Conservation (phyloP, 1,284 basidiomycete species). For the Cutaneotrichosporon cyanovorans region DNA sequence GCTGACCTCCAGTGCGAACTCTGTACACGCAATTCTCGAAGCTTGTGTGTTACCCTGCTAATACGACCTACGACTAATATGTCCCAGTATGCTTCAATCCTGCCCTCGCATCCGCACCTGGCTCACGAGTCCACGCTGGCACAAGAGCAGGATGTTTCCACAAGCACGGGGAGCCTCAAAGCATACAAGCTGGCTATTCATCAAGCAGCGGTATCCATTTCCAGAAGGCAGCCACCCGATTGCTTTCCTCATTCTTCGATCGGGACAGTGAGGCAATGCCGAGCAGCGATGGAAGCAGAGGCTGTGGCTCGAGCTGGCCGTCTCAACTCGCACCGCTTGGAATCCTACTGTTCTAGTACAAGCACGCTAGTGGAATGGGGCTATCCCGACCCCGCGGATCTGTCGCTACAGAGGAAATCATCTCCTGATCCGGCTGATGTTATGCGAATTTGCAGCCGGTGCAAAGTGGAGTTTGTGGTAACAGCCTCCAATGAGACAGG, state of each 20-base stretch:
- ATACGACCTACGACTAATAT: too few species aligned
- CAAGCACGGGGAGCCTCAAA: constrained; percentile 26
- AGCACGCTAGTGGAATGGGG: constrained; percentile 60
- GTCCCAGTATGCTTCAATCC: constrained; percentile 32
- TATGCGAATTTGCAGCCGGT: constrained; percentile 65
- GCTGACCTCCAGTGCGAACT: constrained; percentile 23
- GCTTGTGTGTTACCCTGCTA: constrained; percentile 28
- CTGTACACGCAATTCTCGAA: constrained; percentile 36
- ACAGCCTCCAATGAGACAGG: constrained; percentile 50
- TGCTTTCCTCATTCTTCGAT: constrained; percentile 62
- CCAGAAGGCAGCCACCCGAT: constrained; percentile 58
- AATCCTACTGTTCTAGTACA: constrained; percentile 55
- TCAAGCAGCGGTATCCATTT: constrained; percentile 40
- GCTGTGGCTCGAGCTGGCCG: constrained; percentile 55
- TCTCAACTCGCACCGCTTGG: constrained; percentile 53
- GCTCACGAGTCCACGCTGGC: constrained; percentile 30
- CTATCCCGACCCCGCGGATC: constrained; percentile 53
- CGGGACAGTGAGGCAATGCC: constrained; percentile 66
- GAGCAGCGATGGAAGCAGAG: constrained; percentile 54
- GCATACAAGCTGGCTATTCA: constrained; percentile 43
- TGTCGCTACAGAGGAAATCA: constrained; percentile 42
- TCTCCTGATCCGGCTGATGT: constrained; percentile 46
- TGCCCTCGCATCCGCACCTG: constrained; percentile 24
- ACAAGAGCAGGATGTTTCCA: constrained; percentile 37
- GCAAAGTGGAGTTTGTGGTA: constrained; percentile 61